Conservation (phyloP, 345 rosid genomes). For the Syzygium aqueum region DNA sequence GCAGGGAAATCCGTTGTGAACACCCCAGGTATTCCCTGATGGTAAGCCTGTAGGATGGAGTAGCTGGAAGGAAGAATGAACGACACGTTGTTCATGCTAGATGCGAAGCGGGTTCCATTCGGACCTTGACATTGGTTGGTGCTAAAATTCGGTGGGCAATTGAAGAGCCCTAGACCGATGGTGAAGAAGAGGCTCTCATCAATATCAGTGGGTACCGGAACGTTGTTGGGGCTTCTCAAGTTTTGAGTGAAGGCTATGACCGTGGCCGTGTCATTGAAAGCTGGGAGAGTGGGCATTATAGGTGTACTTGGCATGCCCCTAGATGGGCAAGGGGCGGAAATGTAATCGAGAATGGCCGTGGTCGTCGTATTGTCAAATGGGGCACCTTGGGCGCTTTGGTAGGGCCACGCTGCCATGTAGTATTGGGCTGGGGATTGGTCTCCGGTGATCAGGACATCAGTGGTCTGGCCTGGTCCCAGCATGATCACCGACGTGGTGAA, state of each 20-base stretch:
- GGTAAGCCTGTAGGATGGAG: slow-evolving; percentile 58
- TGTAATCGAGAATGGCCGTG: slow-evolving; percentile 80
- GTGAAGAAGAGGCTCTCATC: slow-evolving; percentile 69
- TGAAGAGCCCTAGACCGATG: slow-evolving; percentile 62
- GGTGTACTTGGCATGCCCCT: slow-evolving; percentile 23
- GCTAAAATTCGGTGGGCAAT: slow-evolving; percentile 46
- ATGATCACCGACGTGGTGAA: slow-evolving; percentile 61
- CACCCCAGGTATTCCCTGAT: slow-evolving; percentile 45
- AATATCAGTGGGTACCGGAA: slow-evolving; percentile 48
- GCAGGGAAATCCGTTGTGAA: slow-evolving; percentile 77
- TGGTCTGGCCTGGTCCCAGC: slow-evolving; percentile 94
- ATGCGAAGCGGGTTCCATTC: slow-evolving; percentile 76
- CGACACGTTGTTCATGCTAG: slow-evolving; percentile 83
- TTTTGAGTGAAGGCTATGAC: slow-evolving; percentile 46
- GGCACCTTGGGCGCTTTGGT: slow-evolving; percentile 68
- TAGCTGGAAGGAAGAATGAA: slow-evolving; percentile 55
- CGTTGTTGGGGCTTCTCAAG: slow-evolving; percentile 37
- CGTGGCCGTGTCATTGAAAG: slow-evolving; percentile 63
- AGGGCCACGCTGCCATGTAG: slow-evolving; percentile 70
- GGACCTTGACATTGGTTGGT: slow-evolving; percentile 56
- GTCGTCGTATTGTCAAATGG: slow-evolving; percentile 78
- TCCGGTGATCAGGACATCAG: slow-evolving; percentile 69
- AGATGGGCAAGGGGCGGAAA: slow-evolving; percentile 49
- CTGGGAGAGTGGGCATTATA: slow-evolving; percentile 44
- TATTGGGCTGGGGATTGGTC: slow-evolving; percentile 57